A percentile compares a stretch with the other conserved stretches of the same genome.
These are phyloP conservation scores for Verticillium albo-atrum DNA, from an alignment of 2,329 filamentous ascomycete genomes.

Conservation along the genomic window DNA sequence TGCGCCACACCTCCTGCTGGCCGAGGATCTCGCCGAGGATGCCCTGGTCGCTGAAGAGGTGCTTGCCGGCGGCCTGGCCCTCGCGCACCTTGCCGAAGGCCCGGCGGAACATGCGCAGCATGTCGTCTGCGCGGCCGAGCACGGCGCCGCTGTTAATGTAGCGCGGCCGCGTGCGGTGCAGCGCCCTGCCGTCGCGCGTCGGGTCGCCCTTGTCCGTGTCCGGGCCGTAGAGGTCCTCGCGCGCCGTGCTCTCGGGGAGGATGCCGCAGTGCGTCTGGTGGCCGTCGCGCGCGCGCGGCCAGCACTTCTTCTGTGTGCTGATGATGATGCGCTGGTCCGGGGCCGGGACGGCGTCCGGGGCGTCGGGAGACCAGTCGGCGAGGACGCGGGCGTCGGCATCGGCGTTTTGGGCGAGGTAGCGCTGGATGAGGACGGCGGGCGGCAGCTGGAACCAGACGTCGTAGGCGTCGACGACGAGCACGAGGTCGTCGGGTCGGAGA, in stretches of 20 bases:
- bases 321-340: constrained; percentile 20
- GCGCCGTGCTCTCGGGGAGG: constrained; percentile 16
- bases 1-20: constrained; percentile 17
- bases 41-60: constrained; percentile 23
- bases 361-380: constrained; percentile 16
- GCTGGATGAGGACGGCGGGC: constrained; percentile 26
- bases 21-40: constrained; percentile 25
- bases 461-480: constrained; percentile 30
- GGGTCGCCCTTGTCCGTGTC: constrained; percentile 12
- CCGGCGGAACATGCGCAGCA: constrained; percentile 17
- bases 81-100: constrained; percentile 18
- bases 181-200: neutral
- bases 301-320: constrained; percentile 18
- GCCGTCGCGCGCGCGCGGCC: constrained; percentile 10
- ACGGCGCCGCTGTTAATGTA: constrained; percentile 25
- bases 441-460: constrained; percentile 35
- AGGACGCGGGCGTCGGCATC: constrained; percentile 25
- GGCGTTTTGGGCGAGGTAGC: constrained; percentile 27
- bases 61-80: constrained; percentile 4
- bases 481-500: constrained; percentile 22
- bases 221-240: constrained; percentile 16
- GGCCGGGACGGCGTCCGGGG: constrained; percentile 9
- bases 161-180: constrained; percentile 18
- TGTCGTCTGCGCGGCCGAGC: constrained; percentile 22
- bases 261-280: constrained; percentile 17